Evolutionary conservation across 1,284 basidiomycete genomes (phyloP), one percentile per base, ranked within the genome.

Genomic region (Puccinia polysora): DNA sequence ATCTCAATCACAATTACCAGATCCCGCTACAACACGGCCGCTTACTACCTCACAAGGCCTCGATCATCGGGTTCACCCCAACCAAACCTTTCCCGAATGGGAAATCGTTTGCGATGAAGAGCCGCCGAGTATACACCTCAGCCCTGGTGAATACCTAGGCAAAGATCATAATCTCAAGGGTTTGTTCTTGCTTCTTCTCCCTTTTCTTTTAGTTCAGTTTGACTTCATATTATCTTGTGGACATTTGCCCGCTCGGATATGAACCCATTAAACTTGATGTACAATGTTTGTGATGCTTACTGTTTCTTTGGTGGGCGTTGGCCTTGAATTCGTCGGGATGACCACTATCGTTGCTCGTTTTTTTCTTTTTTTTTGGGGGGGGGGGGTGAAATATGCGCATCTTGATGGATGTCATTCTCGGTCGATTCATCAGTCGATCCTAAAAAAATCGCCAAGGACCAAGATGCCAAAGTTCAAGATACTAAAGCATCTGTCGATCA

Each of bases 51-150:
- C 58, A 43, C 36, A 6, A 28, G n/a, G n/a, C 8, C 25, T n/a
- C 0, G 49, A 53, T 2, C 28, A 43, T 52, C 15, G 28, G 34
- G n/a, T 30, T n/a, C 5, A 8, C 25, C 8, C 50, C n/a, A n/a
- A n/a, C 8, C 14, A 15, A 20, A n/a, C 2, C 20, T 71, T 63
- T 47, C 45, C 25, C 15, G 70, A 73, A 59, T 73, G 70, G 70
- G 70, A 73, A 25, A 64, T 73, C 18, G 50, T 73, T 34, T 73
- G 60, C 40, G 70, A 73, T 40, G 40, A 49, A 55, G 70, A 73
- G 25, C 62, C 62, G 14, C n/a, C 45, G 1, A 45, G 36, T 36
- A 4, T 14, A 10, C 20, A 14, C 40, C 40, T 43, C 40, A 8
- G 8, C 8, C 8, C 45, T 63, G 30, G 28, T 23, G n/a, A 49